phyloP scores from a whole-genome alignment of 2,329 filamentous ascomycete species.

The Aureobasidium melanogenum region DNA sequence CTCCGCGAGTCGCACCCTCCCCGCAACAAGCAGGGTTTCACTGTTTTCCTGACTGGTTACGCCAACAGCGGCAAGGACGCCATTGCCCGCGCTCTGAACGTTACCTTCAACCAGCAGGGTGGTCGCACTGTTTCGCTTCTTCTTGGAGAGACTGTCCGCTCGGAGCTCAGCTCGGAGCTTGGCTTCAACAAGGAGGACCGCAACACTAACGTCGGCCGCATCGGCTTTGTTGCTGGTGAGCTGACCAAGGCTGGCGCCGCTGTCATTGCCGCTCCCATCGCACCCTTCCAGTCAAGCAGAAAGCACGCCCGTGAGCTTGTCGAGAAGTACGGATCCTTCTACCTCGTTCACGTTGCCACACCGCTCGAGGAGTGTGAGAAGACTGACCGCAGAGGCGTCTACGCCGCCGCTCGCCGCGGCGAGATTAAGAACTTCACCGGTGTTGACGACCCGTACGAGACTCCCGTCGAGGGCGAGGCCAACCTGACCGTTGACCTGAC shows the following conservation, averaged over 20 bases:
- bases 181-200: slow-evolving; percentile 92
- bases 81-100: slow-evolving; percentile 88
- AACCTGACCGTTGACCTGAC: slow-evolving; percentile 77
- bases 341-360: slow-evolving; percentile 89
- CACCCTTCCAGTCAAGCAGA: slow-evolving; percentile 76
- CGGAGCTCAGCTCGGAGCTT: slow-evolving; percentile 87
- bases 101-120: slow-evolving; percentile 95
- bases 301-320: slow-evolving; percentile 73
- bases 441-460: slow-evolving; percentile 94
- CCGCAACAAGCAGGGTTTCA: slow-evolving; percentile 88
- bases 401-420: slow-evolving; percentile 70
- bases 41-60: slow-evolving; percentile 94
- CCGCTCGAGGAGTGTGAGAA: slow-evolving; percentile 87
- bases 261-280: slow-evolving; percentile 93
- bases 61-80: slow-evolving; percentile 96
- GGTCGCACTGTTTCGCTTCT: slow-evolving; percentile 90
- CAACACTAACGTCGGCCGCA: slow-evolving; percentile 88
- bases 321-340: slow-evolving; percentile 84
- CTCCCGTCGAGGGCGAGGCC: slow-evolving; percentile 68
- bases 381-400: slow-evolving; percentile 89
- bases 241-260: slow-evolving; percentile 86
- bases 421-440: slow-evolving; percentile 98
- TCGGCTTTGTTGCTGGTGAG: slow-evolving; percentile 92
- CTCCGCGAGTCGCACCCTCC: slow-evolving; percentile 94
- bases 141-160: slow-evolving; percentile 88